phyloP scores from a whole-genome alignment of 2,329 filamentous ascomycete species.

The Dactylellina cionopaga region DNA sequence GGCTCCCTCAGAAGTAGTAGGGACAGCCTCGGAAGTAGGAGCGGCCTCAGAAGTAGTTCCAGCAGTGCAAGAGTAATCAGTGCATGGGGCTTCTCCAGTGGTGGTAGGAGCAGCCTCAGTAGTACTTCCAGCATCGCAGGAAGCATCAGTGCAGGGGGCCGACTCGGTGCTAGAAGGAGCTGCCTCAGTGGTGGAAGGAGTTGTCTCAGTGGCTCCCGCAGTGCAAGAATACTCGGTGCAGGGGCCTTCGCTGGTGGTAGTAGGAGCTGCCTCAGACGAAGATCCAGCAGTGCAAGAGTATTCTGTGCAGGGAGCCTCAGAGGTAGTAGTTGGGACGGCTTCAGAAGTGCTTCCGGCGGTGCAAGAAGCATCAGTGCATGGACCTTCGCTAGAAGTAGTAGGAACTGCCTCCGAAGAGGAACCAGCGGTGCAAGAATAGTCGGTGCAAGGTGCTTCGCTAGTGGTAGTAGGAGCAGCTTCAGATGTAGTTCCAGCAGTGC shows the following conservation, averaged over 20 bases:
- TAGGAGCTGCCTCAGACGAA: slow-evolving; percentile 7
- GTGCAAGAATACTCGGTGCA: slow-evolving; percentile 19
- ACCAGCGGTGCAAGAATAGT: slow-evolving; percentile 8
- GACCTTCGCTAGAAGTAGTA: background rate
- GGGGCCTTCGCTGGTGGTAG: background rate
- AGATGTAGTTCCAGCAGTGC: slow-evolving; percentile 8
- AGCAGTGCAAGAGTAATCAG: slow-evolving; percentile 23
- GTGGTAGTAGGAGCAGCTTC: background rate
- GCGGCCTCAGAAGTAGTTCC: background rate
- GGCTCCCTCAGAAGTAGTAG: background rate
- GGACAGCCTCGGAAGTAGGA: background rate
- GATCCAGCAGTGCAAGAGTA: slow-evolving; percentile 37
- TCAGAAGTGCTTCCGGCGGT: slow-evolving; percentile 7
- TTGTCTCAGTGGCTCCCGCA: slow-evolving; percentile 9
- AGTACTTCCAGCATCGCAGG: background rate
- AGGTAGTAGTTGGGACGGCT: background rate
- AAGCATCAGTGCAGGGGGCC: slow-evolving; percentile 3
- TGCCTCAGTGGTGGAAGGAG: slow-evolving; percentile 3
- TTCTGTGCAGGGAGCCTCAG: slow-evolving; percentile 22
- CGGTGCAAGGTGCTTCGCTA: background rate
- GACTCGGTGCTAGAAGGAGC: background rate
- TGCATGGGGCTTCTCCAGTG: slow-evolving; percentile 4
- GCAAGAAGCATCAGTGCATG: background rate
- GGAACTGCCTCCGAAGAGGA: background rate
- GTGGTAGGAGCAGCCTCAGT: slow-evolving; percentile 12